Base-by-base conservation (phyloP, 768 basidiomycete species). In the Rhizopogon sp. region DNA sequence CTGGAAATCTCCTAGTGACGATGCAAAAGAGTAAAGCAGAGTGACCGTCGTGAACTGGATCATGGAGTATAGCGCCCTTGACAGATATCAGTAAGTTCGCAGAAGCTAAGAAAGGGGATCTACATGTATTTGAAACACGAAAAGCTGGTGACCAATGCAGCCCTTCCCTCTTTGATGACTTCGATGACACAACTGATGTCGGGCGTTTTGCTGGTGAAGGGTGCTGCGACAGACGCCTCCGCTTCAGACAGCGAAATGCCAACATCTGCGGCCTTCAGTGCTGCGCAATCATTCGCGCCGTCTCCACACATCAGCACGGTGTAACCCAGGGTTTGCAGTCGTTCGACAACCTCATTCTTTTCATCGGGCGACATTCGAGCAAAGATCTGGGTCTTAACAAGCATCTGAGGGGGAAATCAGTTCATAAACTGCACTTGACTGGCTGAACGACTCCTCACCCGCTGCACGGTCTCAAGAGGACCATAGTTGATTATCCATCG, bases 71-170 rank as follows among this genome's bases (percentile, higher is more conserved):
- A 99, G 72, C 0, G 97, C 97, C 96, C 95, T 98, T 62, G 16
- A 59, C 39, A 43, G 52, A 52, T 49, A 50, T 67, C 41, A 59
- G 61, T 35, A 29, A 6, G 22, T 28, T 43, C 22, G 33, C 31
- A 10, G n/a, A 20, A 49, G 41, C 20, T 44, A 31, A 40, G 37
- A 40, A 13, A 43, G 20, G 14, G 5, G 37, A 77, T 91, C 70
- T 62, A 95, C 96, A 99, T 99, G 66, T 98, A 99, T 72, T 99
- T 99, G 84, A 99, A 99, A 74, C 96, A 98, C 61, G 93, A 95
- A 72, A 99, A 99, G 69, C 93, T 96, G 1, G 97, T 98, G 52
- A 97, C 96, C 52, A 99, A 76, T 1, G 97, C 96, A 7, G 93
- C 92, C 43, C 97, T 80, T 7, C 97, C 97, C 66, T 99, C 96